A percentile compares a stretch with the other conserved stretches of the same genome.
These are phyloP conservation scores for Trifolium fragiferum DNA, from an alignment of 306 rosid species.

Conservation along the genomic window DNA sequence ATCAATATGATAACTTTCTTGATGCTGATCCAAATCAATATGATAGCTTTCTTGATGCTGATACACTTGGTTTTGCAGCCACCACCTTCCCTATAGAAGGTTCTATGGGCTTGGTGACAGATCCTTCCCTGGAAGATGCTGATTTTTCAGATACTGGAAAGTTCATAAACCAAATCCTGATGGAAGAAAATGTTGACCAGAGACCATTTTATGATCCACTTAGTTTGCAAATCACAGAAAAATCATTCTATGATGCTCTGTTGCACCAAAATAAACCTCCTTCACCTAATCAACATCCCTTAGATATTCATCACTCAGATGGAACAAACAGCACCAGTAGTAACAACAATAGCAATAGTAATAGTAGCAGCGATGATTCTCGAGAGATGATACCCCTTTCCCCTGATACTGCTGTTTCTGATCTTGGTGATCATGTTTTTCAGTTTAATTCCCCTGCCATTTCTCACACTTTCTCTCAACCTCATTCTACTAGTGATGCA, in stretches of 20 bases:
- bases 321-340: slow-evolving; percentile 14
- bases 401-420: slow-evolving; percentile 42
- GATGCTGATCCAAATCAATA: slow-evolving; percentile 14
- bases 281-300: slow-evolving; percentile 56
- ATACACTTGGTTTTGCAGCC: slow-evolving; percentile 13
- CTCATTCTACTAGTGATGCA: slow-evolving; percentile 33
- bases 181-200: slow-evolving; percentile 73
- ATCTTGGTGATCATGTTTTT: slow-evolving; percentile 39
- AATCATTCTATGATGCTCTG: slow-evolving; percentile 63
- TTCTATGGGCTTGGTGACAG: neutral
- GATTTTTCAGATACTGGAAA: slow-evolving; percentile 51
- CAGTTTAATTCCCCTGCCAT: slow-evolving; percentile 41
- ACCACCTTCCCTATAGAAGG: neutral
- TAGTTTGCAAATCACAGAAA: slow-evolving; percentile 64
- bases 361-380: slow-evolving; percentile 21
- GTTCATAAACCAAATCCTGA: slow-evolving; percentile 58
- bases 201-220: slow-evolving; percentile 61
- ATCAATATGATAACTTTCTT: neutral
- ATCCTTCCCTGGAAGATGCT: slow-evolving; percentile 46
- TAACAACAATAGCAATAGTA: slow-evolving; percentile 8
- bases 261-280: slow-evolving; percentile 37
- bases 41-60: neutral
- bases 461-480: slow-evolving; percentile 37
- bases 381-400: slow-evolving; percentile 48
- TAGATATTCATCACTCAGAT: slow-evolving; percentile 34